Base-by-base conservation (phyloP, 306 rosid genomes). In the Prinsepia uniflora region DNA sequence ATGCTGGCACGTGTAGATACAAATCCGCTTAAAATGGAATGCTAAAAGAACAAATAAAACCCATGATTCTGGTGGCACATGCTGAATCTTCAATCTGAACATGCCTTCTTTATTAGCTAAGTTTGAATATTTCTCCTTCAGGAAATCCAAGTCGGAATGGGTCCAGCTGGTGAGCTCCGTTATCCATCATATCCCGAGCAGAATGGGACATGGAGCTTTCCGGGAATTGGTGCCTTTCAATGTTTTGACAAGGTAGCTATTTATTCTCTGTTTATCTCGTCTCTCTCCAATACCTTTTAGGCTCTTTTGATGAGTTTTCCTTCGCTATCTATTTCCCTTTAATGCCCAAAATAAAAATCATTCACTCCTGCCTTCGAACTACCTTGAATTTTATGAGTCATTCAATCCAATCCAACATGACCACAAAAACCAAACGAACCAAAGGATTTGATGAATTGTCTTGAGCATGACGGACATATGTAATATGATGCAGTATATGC, bases 101-200 rank as follows among this genome's bases (percentile, higher is more conserved):
- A 22, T 55, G 54, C 13, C 55, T 22, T 24, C 6, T 5, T 57
- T 73, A 22, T 74, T 17, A 36, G 70, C 41, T 71, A 65, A 80
- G 67, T 46, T 45, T 45, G 1, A 49, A 6, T n/a, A 1, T 67
- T 58, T 53, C 65, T 30, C 65, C 52, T 41, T 57, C 83, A 95
- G 99, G 99, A 95, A 91, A 91, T 95, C 49, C 99, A 95, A 91
- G 97, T 87, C 63, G 99, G 99, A 13, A 95, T 95, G 99, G 99
- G 99, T 61, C 99, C 99, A n/a, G 97, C 97, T 0, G 99, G 99
- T 52, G 99, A 95, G 79, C 84, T 95, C 20, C 96, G 99, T 34
- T 95, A 95, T 50, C 99, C 99, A 47, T 91, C 99, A 5, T 95
- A 95, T 79, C 99, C 99, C 5, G 97, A 95, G 82, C 86, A 84